A percentile compares a stretch with the other conserved stretches of the same genome.
These are phyloP conservation scores for Coffea humblotiana DNA, from an alignment of 305 asterid species.

Conservation along the genomic window DNA sequence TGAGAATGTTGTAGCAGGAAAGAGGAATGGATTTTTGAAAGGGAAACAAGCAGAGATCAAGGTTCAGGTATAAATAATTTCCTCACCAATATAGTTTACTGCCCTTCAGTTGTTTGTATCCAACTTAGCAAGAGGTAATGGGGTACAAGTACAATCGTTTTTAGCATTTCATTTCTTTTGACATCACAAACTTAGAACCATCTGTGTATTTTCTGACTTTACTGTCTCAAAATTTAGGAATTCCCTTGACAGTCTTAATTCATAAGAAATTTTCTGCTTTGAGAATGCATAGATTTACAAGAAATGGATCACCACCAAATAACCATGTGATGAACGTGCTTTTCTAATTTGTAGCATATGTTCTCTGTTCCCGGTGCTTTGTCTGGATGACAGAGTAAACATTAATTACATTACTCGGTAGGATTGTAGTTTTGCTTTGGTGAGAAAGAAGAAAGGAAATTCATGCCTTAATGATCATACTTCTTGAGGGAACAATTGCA, in stretches of 20 bases:
- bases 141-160: not conserved
- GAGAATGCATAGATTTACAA: not conserved
- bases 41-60: slow-evolving; percentile 51
- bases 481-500: not conserved
- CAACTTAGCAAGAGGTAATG: not conserved
- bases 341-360: not conserved
- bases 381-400: not conserved
- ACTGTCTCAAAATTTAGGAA: not conserved
- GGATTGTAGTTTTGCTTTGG: not conserved
- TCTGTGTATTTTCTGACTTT: not conserved
- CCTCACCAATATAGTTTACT: not conserved
- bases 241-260: not conserved
- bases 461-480: not conserved
- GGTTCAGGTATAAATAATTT: slow-evolving; percentile 52
- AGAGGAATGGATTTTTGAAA: slow-evolving; percentile 35
- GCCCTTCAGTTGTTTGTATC: not conserved
- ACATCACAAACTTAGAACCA: not conserved
- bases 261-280: not conserved
- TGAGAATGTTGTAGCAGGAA: slow-evolving; percentile 34
- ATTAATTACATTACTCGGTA: too few relatives aligned
- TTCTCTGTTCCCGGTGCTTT: not conserved
- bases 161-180: not conserved
- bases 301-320: not conserved
- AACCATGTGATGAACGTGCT: not conserved
- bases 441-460: not conserved